Evolutionary conservation across 2,329 filamentous ascomycete species (phyloP), one percentile per base, ranked within the genome.

Genomic region (Lachnellula willkommii): DNA sequence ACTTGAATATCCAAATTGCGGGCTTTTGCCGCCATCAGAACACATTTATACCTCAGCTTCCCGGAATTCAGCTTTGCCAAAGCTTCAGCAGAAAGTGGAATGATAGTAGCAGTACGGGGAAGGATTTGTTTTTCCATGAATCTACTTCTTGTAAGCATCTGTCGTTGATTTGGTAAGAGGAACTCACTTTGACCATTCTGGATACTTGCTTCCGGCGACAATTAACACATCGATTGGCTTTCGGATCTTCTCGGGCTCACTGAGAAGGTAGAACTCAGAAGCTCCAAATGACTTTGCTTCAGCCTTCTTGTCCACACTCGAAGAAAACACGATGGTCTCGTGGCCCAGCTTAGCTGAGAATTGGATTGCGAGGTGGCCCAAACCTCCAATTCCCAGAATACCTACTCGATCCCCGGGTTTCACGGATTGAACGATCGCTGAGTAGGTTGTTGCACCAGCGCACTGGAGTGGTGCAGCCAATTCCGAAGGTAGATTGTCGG

Each of bases 231-330:
- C 54, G 20, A 65, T 52, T 4, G 63, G 63, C 47, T 52, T 56
- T 3, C 37, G 28, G 24, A 63, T 52, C 45, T 57, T 61, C 48
- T 57, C 60, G 1, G 60, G 57, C 15, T 61, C 57, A 3, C 48
- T 51, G 42, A 61, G 45, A 5, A 63, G 47, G 20, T 57, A 79
- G 58, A 74, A 76, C 20, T 69, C 67, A 47, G 78, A 78, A 1
- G 84, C 84, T 11, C 85, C 84, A 53, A 88, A 75, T 55, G 79
- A 77, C 59, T 75, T 72, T 15, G 80, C 81, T 63, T 87, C 83
- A 0, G 75, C 75, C 32, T 72, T 74, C 73, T 88, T 88, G 68
- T 71, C 63, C 0, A 74, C 72, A 0, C 75, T 80, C 55, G 84
- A 80, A 5, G 82, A 83, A 60, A 87, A 78, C 9, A 40, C 37